Percentiles rank a stretch among this genome's conserved stretches.
Conservation (phyloP, 164 flowering plant genomes). For the Hamamelis virginiana region DNA sequence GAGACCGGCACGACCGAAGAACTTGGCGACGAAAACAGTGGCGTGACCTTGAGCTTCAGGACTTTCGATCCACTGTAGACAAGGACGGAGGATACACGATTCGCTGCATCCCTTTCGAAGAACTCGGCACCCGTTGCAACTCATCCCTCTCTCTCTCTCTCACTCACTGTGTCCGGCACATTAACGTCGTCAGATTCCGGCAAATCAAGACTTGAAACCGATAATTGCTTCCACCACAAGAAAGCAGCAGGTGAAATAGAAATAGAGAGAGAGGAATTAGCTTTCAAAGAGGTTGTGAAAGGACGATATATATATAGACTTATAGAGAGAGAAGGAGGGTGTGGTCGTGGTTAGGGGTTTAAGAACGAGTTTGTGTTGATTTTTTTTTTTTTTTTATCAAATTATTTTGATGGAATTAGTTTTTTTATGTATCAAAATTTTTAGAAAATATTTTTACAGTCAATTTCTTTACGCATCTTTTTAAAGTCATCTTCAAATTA, state of each 20-base stretch:
- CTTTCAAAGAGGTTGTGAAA: neutral
- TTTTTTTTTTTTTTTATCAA: no score
- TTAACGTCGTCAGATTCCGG: neutral
- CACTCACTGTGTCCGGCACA: neutral
- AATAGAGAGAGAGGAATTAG: neutral
- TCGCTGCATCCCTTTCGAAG: constrained; percentile 69
- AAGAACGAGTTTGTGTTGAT: no score
- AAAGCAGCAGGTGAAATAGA: constrained; percentile 7
- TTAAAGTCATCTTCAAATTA: no score
- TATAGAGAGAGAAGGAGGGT: neutral
- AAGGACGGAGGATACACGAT: constrained; percentile 48
- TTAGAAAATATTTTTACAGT: no score
- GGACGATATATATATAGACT: neutral
- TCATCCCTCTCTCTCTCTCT: constrained; percentile 26
- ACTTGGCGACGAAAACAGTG: constrained; percentile 70
- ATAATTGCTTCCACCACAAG: neutral
- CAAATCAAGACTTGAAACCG: neutral
- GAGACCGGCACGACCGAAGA: constrained; percentile 72
- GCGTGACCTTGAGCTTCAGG: constrained; percentile 64
- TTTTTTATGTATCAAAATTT: no score
- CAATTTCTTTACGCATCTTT: no score
- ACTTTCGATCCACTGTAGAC: constrained; percentile 56
- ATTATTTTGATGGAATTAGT: no score
- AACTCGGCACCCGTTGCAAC: constrained; percentile 65
- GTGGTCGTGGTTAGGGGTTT: no score